Percentiles rank a stretch among this genome's conserved stretches.
Evolutionary conservation across 192 early-diverging fungal species (phyloP).

Genomic region (Phycomyces blakesleeanus): DNA sequence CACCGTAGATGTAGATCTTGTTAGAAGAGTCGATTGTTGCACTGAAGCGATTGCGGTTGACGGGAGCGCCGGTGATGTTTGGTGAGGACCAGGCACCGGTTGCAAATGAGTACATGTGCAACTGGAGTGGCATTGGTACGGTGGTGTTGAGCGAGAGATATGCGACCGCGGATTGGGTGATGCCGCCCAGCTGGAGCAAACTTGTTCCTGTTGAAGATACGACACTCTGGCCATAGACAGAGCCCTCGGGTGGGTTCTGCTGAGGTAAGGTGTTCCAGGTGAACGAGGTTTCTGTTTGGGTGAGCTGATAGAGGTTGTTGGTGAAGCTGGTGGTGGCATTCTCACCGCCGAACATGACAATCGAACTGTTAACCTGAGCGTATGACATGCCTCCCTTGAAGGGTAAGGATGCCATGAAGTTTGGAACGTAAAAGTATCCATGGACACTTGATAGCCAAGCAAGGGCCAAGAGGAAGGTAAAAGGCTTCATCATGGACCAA

Average conservation of each 20-base stretch:
- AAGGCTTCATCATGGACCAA: not conserved
- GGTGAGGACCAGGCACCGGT: constrained; percentile 9
- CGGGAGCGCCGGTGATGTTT: not conserved
- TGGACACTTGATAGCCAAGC: not conserved
- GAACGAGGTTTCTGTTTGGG: constrained; percentile 6
- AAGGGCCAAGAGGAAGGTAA: not conserved
- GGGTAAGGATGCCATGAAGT: constrained; percentile 11
- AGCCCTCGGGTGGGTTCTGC: constrained; percentile 5
- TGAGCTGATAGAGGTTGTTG: constrained; percentile 23
- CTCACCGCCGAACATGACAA: constrained; percentile 25
- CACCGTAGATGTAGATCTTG: constrained; percentile 23
- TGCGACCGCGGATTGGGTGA: not conserved
- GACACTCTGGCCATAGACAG: constrained; percentile 11
- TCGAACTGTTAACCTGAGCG: constrained; percentile 13
- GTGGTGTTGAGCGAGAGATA: not conserved
- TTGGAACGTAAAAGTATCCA: constrained; percentile 17
- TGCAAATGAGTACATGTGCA: constrained; percentile 9
- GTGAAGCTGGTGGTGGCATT: constrained; percentile 12
- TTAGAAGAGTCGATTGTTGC: constrained; percentile 7
- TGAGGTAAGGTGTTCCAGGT: constrained; percentile 18
- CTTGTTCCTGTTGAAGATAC: constrained; percentile 9
- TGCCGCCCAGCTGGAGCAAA: constrained; percentile 18
- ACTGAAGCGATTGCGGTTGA: constrained; percentile 17
- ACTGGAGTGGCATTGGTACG: not conserved
- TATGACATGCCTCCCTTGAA: constrained; percentile 26